phyloP scores from a whole-genome alignment of 129 eudicot genomes.

The Lactuca sativa region DNA sequence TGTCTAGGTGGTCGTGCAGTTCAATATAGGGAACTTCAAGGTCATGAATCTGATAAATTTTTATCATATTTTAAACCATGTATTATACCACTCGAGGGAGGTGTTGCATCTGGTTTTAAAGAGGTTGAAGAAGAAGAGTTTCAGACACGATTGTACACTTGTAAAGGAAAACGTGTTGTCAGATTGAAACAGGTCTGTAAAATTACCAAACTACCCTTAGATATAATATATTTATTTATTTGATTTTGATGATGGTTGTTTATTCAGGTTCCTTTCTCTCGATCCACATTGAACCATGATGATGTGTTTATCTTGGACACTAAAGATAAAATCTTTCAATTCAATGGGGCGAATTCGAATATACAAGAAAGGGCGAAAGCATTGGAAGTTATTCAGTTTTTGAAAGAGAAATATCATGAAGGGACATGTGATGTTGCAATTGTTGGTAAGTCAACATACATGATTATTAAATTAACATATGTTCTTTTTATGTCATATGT shows the following conservation, averaged over 20 bases:
- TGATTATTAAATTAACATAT: background rate
- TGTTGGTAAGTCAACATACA: conserved; percentile 54
- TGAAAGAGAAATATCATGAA: conserved; percentile 83
- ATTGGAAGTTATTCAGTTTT: conserved; percentile 80
- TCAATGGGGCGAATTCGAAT: conserved; percentile 88
- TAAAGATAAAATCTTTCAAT: conserved; percentile 78
- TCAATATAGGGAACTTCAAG: conserved; percentile 92
- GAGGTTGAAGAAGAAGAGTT: conserved; percentile 87
- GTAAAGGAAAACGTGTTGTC: conserved; percentile 93
- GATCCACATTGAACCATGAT: conserved; percentile 87
- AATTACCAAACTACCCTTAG: background rate
- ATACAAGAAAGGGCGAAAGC: conserved; percentile 94
- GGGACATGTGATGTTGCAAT: conserved; percentile 88
- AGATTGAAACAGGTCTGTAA: conserved; percentile 80
- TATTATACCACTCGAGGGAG: conserved; percentile 94
- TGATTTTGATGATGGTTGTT: background rate
- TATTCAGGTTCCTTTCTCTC: conserved; percentile 76
- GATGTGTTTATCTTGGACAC: conserved; percentile 88
- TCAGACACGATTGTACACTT: conserved; percentile 75
- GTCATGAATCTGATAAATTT: conserved; percentile 90
- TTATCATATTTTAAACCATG: conserved; percentile 93
- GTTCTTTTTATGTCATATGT: background rate
- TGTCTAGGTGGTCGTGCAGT: conserved; percentile 98
- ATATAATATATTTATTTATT: too few species aligned
- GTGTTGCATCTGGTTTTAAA: conserved; percentile 96